A percentile compares a stretch with the other conserved stretches of the same genome.
Conservation (phyloP, 164 flowering plant genomes). For the Akebia trifoliata region DNA sequence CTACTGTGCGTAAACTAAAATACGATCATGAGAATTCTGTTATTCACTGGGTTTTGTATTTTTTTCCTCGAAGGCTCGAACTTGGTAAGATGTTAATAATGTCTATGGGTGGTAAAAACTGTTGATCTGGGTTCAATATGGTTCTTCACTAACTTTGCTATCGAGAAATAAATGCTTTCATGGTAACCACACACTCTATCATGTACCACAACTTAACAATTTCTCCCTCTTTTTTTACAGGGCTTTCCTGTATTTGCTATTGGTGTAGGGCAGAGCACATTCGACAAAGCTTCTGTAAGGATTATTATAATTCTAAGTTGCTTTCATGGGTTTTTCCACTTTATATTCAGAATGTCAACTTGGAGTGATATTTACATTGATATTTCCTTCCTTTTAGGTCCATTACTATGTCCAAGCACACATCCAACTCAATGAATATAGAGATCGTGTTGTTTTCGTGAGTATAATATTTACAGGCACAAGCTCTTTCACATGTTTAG, state of each 20-base stretch:
- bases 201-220: neutral
- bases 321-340: neutral
- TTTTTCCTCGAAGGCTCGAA: no score
- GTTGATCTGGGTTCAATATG: no score
- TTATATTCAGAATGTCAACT: constrained; percentile 2
- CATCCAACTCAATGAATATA: constrained; percentile 94
- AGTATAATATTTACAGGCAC: constrained; percentile 17
- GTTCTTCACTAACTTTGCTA: no score
- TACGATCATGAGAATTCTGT: no score
- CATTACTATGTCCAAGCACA: constrained; percentile 91
- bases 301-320: constrained; percentile 2
- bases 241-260: constrained; percentile 91
- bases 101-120: no score
- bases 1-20: no score
- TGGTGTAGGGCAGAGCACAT: constrained; percentile 91
- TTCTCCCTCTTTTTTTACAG: constrained; percentile 30
- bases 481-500: neutral
- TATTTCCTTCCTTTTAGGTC: constrained; percentile 39
- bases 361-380: neutral
- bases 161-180: no score
- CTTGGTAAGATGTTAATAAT: no score
- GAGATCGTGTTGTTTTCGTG: constrained; percentile 90
- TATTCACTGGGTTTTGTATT: no score
- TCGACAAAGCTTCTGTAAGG: constrained; percentile 94
- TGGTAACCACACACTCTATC: no score